Evolutionary conservation across 805 yeast species (phyloP).

Genomic region (Candida qinlingensis): DNA sequence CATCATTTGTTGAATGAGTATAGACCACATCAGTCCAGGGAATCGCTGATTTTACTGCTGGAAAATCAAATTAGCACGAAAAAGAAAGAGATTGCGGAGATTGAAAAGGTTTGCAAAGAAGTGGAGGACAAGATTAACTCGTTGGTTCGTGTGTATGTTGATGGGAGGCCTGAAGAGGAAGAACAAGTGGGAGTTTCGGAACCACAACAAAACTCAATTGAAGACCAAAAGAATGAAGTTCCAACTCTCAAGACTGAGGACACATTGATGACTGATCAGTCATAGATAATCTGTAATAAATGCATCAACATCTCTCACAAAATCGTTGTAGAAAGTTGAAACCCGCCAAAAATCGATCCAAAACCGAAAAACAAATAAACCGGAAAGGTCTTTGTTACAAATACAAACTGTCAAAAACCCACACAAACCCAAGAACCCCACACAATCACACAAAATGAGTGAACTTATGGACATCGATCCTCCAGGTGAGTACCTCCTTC

Average conservation of each 20-base stretch:
- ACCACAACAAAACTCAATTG: too few relatives aligned
- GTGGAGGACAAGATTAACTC: slow-evolving; percentile 33
- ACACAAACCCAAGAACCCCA: neutral
- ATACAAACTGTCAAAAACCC: neutral
- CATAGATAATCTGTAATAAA: too few relatives aligned
- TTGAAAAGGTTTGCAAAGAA: slow-evolving; percentile 34
- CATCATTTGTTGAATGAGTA: slow-evolving; percentile 91
- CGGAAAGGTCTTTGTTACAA: neutral
- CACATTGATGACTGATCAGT: too few relatives aligned
- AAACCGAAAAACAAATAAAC: neutral
- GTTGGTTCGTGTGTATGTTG: slow-evolving; percentile 27
- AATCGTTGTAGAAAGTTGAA: too few relatives aligned
- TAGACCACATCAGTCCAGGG: slow-evolving; percentile 93
- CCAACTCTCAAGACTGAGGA: too few relatives aligned
- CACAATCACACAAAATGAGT: slow-evolving; percentile 10
- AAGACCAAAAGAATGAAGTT: too few relatives aligned
- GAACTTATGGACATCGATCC: slow-evolving; percentile 24
- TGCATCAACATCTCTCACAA: too few relatives aligned
- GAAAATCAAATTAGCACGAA: slow-evolving; percentile 66
- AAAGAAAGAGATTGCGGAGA: slow-evolving; percentile 43
- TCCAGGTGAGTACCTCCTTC: slow-evolving; percentile 14
- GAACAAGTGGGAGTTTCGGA: too few relatives aligned
- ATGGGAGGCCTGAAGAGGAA: slow-evolving; percentile 5
- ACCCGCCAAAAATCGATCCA: too few relatives aligned
- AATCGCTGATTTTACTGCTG: slow-evolving; percentile 71